These are phyloP conservation scores for Aspergillus chevalieri DNA, from an alignment of 2,329 filamentous ascomycete genomes.

Conservation along the genomic window DNA sequence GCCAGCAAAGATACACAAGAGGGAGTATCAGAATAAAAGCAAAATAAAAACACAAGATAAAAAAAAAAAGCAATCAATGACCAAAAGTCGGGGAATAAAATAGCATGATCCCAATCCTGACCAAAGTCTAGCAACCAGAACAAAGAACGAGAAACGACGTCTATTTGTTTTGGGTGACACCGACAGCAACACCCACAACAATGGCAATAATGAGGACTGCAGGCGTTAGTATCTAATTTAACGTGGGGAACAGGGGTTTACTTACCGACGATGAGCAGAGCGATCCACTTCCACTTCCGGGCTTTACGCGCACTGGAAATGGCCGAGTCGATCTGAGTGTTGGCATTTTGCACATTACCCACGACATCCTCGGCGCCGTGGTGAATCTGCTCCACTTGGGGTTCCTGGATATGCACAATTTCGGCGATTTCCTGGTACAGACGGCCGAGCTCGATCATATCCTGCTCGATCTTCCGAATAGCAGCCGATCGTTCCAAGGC, in stretches of 20 bases:
- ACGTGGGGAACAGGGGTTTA: conserved; percentile 17
- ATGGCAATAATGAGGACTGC: conserved; percentile 51
- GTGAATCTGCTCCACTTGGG: conserved; percentile 72
- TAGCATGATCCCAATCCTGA: conserved; percentile 7
- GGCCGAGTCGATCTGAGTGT: conserved; percentile 73
- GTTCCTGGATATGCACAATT: conserved; percentile 80
- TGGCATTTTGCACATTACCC: conserved; percentile 77
- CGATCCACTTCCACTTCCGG: conserved; percentile 95
- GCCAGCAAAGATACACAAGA: conserved; percentile 5
- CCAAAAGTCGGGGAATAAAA: conserved; percentile 7
- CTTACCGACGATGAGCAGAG: conserved; percentile 65
- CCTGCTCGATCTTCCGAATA: conserved; percentile 84
- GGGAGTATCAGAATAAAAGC: conserved; percentile 8
- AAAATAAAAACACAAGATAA: conserved; percentile 18
- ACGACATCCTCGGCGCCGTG: conserved; percentile 79
- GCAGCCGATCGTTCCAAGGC: conserved; percentile 76
- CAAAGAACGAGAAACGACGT: conserved; percentile 2
- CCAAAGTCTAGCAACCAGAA: conserved; percentile 6
- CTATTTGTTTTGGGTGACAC: conserved; percentile 34
- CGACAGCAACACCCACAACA: conserved; percentile 46
- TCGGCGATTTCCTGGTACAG: conserved; percentile 87
- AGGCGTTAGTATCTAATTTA: conserved; percentile 5
- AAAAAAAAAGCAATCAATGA: conserved; percentile 4
- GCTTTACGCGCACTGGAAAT: conserved; percentile 74
- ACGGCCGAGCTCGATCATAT: conserved; percentile 80